Evolutionary conservation across 495 filamentous ascomycete species (phyloP), one percentile per base, ranked within the genome.

Genomic region (Bacidia rubella): DNA sequence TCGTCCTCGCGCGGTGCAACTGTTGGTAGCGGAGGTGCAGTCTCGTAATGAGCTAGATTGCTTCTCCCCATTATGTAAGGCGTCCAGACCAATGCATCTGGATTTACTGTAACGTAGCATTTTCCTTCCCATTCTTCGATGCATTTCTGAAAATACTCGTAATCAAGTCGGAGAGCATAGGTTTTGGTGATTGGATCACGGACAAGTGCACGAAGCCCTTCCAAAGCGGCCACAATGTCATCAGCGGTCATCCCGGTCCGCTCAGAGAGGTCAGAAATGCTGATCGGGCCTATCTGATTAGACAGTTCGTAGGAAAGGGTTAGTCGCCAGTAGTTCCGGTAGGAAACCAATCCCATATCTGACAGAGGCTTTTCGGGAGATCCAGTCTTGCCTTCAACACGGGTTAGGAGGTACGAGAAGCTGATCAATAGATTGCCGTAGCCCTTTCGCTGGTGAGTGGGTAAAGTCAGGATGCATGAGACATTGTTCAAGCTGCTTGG

Each of bases 281-380:
- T 85, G 48, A 87, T 57, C 1, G 86, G 70, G 2, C 74, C 71
- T 42, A 76, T 81, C 62, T 83, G 77, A 54, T 84, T 66, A 0
- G 75, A 66, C 4, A 93, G 71, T 35, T 93, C 77, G 54, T 92
- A 86, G 61, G 89, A 95, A 32, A 97, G 70, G 11, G 93, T 72
- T 15, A 94, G 70, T 38, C 90, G 78, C 92, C 92, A 98, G 63
- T 98, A 98, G 57, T 92, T 95, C 17, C 93, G 81, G 62, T 98
- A 98, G 1, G 90, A 95, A 1, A 97, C 88, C 32, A 98, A 68
- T 1, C 92, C 92, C 86, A 98, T 93, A 66, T 98, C 92, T 0
- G 92, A 97, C 3, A 98, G 79, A 0, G 92, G 92, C 65, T 98
- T 98, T 64, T 98, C 92, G 2, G 92, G 92, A 0, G 92, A 96